Conservation (phyloP, 495 filamentous ascomycete genomes). For the Lentithecium fluviatile region DNA sequence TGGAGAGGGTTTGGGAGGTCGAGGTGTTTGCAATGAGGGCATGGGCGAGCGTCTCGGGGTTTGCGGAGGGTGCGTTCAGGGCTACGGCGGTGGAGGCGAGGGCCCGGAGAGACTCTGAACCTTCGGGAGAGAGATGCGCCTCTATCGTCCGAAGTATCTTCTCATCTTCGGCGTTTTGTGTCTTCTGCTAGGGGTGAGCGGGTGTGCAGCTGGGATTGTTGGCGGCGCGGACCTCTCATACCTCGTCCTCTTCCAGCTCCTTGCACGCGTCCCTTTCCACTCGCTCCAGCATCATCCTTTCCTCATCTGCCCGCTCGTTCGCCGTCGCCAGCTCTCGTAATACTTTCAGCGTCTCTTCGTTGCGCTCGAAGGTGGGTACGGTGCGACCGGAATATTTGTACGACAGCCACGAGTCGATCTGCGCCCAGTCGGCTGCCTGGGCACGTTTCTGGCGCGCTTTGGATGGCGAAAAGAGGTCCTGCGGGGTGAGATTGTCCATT, state of each 20-base stretch:
- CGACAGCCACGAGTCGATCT: conserved; percentile 77
- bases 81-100: conserved; percentile 22
- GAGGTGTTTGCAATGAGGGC: conserved; percentile 28
- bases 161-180: conserved; percentile 6
- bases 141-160: conserved; percentile 10
- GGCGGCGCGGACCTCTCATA: neutral
- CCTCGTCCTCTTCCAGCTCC: conserved; percentile 48
- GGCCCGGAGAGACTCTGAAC: conserved; percentile 12
- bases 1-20: conserved; percentile 21
- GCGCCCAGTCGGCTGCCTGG: conserved; percentile 82
- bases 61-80: conserved; percentile 19
- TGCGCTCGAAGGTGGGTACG: conserved; percentile 74
- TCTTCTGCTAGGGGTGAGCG: conserved; percentile 4
- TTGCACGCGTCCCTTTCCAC: conserved; percentile 59
- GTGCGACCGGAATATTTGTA: conserved; percentile 63
- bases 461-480: conserved; percentile 70
- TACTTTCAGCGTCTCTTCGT: conserved; percentile 74
- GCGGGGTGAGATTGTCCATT: conserved; percentile 42
- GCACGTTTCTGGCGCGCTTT: conserved; percentile 62
- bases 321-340: conserved; percentile 71
- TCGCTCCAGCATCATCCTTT: conserved; percentile 54
- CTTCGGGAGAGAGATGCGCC: conserved; percentile 23
- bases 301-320: conserved; percentile 82
- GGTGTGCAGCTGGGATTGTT: neutral
- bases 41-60: conserved; percentile 30